phyloP scores from a whole-genome alignment of 768 basidiomycete genomes.

The Suillus luteus region DNA sequence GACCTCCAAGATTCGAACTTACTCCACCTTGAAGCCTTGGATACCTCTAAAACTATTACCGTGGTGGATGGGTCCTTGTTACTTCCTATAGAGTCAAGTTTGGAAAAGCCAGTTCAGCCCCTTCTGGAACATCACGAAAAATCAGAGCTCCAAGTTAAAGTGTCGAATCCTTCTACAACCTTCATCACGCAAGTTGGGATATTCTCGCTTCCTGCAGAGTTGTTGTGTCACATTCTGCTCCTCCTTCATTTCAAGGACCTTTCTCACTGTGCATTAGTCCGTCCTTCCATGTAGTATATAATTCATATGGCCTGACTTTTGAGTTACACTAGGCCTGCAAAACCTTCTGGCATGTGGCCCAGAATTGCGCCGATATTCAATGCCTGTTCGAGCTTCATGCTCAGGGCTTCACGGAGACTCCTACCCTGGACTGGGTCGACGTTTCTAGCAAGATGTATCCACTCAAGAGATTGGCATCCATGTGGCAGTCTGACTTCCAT shows the following conservation, averaged over 20 bases:
- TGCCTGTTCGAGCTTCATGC: background rate
- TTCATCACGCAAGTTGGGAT: background rate
- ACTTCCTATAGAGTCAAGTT: background rate
- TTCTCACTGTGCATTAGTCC: background rate
- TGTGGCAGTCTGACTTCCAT: background rate
- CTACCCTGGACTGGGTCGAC: background rate
- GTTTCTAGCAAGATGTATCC: background rate
- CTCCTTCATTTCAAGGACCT: constrained; percentile 3
- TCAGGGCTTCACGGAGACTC: background rate
- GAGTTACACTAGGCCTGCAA: background rate
- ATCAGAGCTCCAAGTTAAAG: background rate
- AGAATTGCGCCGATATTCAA: background rate
- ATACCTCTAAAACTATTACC: background rate
- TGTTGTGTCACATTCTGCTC: background rate
- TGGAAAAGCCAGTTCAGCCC: background rate
- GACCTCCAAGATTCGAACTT: background rate
- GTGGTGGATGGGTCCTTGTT: background rate
- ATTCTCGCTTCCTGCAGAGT: background rate
- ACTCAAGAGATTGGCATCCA: background rate
- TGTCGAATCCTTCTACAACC: background rate
- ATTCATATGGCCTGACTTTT: background rate
- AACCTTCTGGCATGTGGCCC: background rate
- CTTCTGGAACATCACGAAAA: background rate
- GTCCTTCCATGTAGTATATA: background rate
- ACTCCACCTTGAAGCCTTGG: background rate